Evolutionary conservation across 495 filamentous ascomycete species (phyloP), one percentile per base, ranked within the genome.

Genomic region (Penicillium parvum): DNA sequence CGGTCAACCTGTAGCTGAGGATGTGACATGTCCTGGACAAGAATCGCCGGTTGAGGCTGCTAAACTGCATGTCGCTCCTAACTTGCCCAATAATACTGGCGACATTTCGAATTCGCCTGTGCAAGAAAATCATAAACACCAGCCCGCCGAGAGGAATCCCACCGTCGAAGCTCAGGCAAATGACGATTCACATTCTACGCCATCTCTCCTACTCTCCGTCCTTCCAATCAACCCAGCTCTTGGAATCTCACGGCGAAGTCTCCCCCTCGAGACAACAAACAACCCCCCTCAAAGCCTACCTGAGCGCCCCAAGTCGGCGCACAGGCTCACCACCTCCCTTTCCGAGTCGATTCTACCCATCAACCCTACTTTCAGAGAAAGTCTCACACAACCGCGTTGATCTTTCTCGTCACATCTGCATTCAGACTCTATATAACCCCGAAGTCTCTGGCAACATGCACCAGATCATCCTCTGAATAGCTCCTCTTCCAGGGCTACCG

Each of bases 301-400:
- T 11, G 20, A 28, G 6, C 27, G 30, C 3, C 29, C 40, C 7
- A 19, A 34, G 20, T 42, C 29, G 0, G 25, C 11, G 14, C 40
- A 29, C 14, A 49, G 4, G 3, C 33, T 32, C n/a, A 37, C 17
- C 19, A 25, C 47, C 42, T 60, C 51, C 30, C 48, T 67, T 11
- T 53, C 49, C 34, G 61, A 61, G 30, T 67, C 64, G 7, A 47
- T 54, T 35, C 40, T 67, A 35, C 64, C 64, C 7, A 69, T 69
- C 49, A 69, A 69, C 33, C 66, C 66, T 14, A 57, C 60, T 36
- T 58, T 56, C 35, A 36, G 44, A 17, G 50, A 40, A 15, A 35
- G 11, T 29, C 15, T 35, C 15, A 47, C 29, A 46, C 53, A 39
- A 26, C 30, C 29, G 19, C 47, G 28, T 32, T 29, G 25, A 47